Evolutionary conservation across 2,329 filamentous ascomycete species (phyloP).

Genomic region (Fusarium bulbicola): DNA sequence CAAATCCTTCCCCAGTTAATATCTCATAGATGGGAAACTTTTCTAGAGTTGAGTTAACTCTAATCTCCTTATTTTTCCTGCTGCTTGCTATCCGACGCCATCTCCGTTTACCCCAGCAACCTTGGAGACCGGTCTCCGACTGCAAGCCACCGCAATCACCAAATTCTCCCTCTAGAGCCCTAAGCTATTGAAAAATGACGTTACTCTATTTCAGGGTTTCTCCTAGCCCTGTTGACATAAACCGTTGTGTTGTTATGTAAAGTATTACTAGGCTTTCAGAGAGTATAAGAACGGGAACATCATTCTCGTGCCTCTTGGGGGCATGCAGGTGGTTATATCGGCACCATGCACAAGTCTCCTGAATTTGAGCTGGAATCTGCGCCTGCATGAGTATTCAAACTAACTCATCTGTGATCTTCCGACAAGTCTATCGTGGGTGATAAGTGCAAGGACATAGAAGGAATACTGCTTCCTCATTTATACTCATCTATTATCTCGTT

Average conservation of each 20-base stretch:
- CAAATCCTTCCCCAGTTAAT: no score
- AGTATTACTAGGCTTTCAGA: background rate
- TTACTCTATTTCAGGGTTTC: background rate
- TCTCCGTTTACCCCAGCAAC: background rate
- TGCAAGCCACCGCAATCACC: background rate
- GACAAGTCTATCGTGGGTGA: background rate
- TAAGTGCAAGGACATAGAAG: background rate
- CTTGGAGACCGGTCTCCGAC: background rate
- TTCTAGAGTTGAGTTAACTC: background rate
- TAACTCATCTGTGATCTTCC: background rate
- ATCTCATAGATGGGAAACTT: background rate
- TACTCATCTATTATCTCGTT: background rate
- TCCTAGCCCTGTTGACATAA: background rate
- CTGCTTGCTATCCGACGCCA: background rate
- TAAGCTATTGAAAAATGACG: background rate
- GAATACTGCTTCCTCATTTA: background rate
- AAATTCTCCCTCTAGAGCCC: background rate
- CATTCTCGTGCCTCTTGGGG: background rate
- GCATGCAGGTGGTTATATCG: background rate
- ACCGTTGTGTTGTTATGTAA: background rate
- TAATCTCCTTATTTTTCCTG: background rate
- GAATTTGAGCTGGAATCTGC: background rate
- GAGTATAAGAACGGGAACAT: background rate
- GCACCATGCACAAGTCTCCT: background rate
- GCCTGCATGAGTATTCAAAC: background rate